Evolutionary conservation across 73 alveolate genomes (phyloP), one percentile per base, ranked within the genome.

Genomic region (Uronychia binucleata): DNA sequence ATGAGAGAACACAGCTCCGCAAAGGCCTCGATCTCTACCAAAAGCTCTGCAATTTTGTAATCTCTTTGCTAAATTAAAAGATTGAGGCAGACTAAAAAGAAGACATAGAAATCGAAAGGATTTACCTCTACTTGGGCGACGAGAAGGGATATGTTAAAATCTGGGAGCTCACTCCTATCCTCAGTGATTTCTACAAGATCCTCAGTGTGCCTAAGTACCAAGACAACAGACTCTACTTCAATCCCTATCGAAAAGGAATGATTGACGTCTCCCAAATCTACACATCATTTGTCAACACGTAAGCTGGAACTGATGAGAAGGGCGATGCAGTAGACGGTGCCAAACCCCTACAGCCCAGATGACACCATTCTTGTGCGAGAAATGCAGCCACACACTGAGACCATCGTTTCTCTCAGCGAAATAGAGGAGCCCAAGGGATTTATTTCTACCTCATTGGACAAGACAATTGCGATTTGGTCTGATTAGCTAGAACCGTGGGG

Each of bases 181-280:
- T 46, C 67, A 19, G 5, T 5, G 67, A 46, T 46, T 46, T 46
- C 67, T 46, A 29, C 25, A 78, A 46, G 19, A 46, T 46, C 88
- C 28, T 32, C 31, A 33, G 78, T 46, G 5, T 75, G 59, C 28
- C 27, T 34, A 30, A 30, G 34, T 35, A 85, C 30, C 78, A 74
- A 75, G 35, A 78, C 58, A 29, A 26, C n/a, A 1, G 28, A 31
- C 1, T 0, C 74, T 0, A 34, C 77, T 31, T 78, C 87, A 31
- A 85, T 85, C 33, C 91, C 34, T 1, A 32, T 46, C 88, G 96
- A 77, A 90, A 88, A 77, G 96, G 87, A 29, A 60, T 80, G 28
- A 88, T 86, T 27, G 86, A 90, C 80, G 96, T 86, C 27, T 59
- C 92, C 30, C 87, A 87, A 31, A 58, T 80, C 57, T 91, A 83